Evolutionary conservation across 306 rosid species (phyloP).

Genomic region (Hippophae tibetana): DNA sequence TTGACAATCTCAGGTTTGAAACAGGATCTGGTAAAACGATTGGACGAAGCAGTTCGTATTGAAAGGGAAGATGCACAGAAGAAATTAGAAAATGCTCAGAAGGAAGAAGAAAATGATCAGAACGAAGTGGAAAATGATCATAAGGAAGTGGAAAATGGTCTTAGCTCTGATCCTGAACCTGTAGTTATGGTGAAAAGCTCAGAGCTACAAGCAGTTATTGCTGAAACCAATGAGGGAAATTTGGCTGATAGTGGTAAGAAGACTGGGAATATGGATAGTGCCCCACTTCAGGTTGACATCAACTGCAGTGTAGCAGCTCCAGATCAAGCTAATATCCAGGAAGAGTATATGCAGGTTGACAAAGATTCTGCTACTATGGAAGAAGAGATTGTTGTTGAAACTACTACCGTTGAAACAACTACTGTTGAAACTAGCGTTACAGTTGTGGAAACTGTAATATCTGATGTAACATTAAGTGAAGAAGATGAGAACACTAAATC

Average conservation of each 20-base stretch:
- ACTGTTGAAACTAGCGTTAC: conserved; percentile 28
- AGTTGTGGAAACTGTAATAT: conserved; percentile 29
- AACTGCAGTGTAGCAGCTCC: conserved; percentile 20
- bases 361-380: conserved; percentile 26
- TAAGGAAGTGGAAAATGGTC: conserved; percentile 26
- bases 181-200: conserved; percentile 23
- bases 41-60: conserved; percentile 57
- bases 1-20: conserved; percentile 67
- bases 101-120: conserved; percentile 13
- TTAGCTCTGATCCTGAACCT: conserved; percentile 10
- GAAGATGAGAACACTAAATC: conserved; percentile 26
- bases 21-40: conserved; percentile 76
- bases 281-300: conserved; percentile 22
- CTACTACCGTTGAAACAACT: conserved; percentile 38
- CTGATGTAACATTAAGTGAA: conserved; percentile 29
- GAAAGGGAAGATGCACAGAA: conserved; percentile 36
- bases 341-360: conserved; percentile 24
- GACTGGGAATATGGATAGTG: conserved; percentile 22
- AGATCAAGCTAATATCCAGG: conserved; percentile 30
- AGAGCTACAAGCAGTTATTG: conserved; percentile 10
- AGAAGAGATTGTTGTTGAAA: conserved; percentile 22
- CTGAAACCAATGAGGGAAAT: conserved; percentile 15
- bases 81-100: conserved; percentile 25
- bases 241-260: conserved; percentile 17
- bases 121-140: too few relatives aligned